Conservation (phyloP, 2,329 filamentous ascomycete genomes). For the Botrytis aclada region DNA sequence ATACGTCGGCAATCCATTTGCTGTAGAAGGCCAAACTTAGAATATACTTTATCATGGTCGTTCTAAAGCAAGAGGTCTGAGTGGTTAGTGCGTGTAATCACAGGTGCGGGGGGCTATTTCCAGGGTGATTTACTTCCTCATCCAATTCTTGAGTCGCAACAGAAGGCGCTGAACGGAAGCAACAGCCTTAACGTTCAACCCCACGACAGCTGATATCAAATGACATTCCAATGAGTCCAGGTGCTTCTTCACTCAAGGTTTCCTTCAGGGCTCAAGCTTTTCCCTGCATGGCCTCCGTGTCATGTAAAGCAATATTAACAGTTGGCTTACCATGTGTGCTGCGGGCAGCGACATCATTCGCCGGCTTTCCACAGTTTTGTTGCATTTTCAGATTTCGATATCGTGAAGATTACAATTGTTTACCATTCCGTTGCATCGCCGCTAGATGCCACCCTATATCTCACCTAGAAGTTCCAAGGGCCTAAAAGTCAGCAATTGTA, state of each 20-base stretch:
- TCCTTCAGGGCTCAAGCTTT: conserved; percentile 3
- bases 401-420: neutral
- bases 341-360: conserved; percentile 15
- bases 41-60: neutral
- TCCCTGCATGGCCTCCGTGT: neutral
- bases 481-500: conserved; percentile 3
- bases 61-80: conserved; percentile 9
- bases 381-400: conserved; percentile 5
- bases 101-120: neutral
- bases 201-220: conserved; percentile 10
- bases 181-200: conserved; percentile 14
- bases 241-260: neutral
- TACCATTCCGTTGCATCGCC: neutral
- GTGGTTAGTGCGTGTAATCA: conserved; percentile 14
- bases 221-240: neutral
- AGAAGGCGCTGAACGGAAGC: conserved; percentile 12
- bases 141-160: conserved; percentile 8
- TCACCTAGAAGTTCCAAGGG: conserved; percentile 8
- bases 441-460: conserved; percentile 1
- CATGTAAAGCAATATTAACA: neutral
- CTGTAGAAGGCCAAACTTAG: conserved; percentile 12
- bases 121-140: conserved; percentile 17
- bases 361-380: neutral
- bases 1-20: neutral
- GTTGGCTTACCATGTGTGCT: neutral